Evolutionary conservation across 2,329 filamentous ascomycete genomes (phyloP).

Genomic region (Pseudophaeomoniella oleicola): DNA sequence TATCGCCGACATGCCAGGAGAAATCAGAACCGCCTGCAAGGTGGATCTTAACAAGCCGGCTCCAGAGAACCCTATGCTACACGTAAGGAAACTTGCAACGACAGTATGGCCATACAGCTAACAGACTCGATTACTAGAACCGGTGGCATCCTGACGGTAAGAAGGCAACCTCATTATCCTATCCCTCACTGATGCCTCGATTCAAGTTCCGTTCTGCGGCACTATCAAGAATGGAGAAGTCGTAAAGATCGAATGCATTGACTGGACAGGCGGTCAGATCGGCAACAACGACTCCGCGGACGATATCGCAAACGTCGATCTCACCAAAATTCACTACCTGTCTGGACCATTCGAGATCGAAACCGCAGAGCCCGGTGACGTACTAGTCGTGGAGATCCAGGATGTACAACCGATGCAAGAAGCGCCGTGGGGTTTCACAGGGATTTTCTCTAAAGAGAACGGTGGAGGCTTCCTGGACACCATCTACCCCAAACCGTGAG

Average conservation of each 20-base stretch:
- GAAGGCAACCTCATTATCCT: slow-evolving; percentile 10
- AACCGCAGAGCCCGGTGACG: slow-evolving; percentile 68
- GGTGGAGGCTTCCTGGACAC: slow-evolving; percentile 84
- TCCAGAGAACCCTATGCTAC: slow-evolving; percentile 52
- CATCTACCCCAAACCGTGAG: slow-evolving; percentile 67
- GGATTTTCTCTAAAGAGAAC: slow-evolving; percentile 64
- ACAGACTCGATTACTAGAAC: slow-evolving; percentile 41
- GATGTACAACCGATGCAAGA: slow-evolving; percentile 82
- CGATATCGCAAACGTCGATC: slow-evolving; percentile 69
- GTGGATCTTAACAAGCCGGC: slow-evolving; percentile 61
- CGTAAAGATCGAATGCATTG: slow-evolving; percentile 85
- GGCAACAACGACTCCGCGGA: slow-evolving; percentile 81
- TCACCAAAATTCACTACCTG: slow-evolving; percentile 75
- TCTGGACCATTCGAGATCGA: slow-evolving; percentile 82
- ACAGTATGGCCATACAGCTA: slow-evolving; percentile 1
- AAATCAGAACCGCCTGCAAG: slow-evolving; percentile 56
- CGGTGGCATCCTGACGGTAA: slow-evolving; percentile 84
- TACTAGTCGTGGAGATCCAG: slow-evolving; percentile 78
- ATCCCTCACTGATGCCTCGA: slow-evolving; percentile 3
- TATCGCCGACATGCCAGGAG: slow-evolving; percentile 7
- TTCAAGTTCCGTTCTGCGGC: slow-evolving; percentile 56
- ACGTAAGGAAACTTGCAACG: slow-evolving; percentile 37
- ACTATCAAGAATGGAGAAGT: slow-evolving; percentile 71
- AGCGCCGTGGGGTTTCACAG: slow-evolving; percentile 81
- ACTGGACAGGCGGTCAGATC: slow-evolving; percentile 70